phyloP scores from a whole-genome alignment of 202 grass and related monocot species.

The Panicum virgatum region DNA sequence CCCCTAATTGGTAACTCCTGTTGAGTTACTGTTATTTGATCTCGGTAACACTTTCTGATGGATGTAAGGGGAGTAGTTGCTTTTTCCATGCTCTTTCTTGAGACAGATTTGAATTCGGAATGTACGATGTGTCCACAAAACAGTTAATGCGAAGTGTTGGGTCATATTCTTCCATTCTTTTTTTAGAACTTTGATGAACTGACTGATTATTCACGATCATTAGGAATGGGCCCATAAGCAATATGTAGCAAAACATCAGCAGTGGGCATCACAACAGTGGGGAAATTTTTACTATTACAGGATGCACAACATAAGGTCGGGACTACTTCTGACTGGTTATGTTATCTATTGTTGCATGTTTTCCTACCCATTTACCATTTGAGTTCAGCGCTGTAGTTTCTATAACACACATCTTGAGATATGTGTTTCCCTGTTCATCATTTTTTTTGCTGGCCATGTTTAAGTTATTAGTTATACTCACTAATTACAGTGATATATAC shows the following conservation, averaged over 20 bases:
- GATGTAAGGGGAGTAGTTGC: neutral
- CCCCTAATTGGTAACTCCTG: neutral
- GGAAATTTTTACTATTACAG: slow-evolving; percentile 90
- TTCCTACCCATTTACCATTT: slow-evolving; percentile 5
- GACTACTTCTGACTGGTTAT: slow-evolving; percentile 19
- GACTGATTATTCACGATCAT: neutral
- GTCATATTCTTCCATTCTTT: neutral
- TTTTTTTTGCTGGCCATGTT: neutral
- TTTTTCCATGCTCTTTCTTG: slow-evolving; percentile 17
- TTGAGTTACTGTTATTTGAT: neutral
- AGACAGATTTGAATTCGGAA: slow-evolving; percentile 8
- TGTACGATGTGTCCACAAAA: neutral
- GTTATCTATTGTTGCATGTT: slow-evolving; percentile 11
- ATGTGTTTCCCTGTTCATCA: neutral
- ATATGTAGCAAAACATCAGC: slow-evolving; percentile 78
- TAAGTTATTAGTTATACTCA: slow-evolving; percentile 25
- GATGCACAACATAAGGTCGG: slow-evolving; percentile 84
- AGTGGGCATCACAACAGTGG: slow-evolving; percentile 85
- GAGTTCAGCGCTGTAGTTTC: neutral
- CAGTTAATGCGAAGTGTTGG: too few species aligned
- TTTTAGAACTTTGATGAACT: neutral
- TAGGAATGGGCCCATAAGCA: slow-evolving; percentile 82
- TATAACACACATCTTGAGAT: neutral
- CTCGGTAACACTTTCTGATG: neutral
- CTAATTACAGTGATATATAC: slow-evolving; percentile 66